phyloP scores from a whole-genome alignment of 768 basidiomycete genomes.

The Pleurotus citrinopileatus region DNA sequence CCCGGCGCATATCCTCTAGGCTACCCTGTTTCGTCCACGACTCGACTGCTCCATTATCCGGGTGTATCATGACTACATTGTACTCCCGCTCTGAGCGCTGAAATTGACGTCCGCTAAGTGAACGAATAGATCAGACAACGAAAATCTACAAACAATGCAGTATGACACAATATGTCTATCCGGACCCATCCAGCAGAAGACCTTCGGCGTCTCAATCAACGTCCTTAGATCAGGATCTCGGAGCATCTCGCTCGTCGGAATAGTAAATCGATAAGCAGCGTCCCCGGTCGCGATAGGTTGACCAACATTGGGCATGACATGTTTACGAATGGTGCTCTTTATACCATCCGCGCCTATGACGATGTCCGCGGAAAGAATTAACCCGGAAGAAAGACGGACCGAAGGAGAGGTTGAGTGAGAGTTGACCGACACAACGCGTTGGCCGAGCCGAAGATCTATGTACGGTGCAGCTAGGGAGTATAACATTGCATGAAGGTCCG shows the following conservation, averaged over 20 bases:
- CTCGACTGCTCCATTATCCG: slow-evolving; percentile 35
- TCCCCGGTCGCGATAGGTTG: slow-evolving; percentile 55
- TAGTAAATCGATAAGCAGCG: slow-evolving; percentile 54
- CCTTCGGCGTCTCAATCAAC: slow-evolving; percentile 47
- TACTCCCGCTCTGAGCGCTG: slow-evolving; percentile 35
- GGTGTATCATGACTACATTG: slow-evolving; percentile 42
- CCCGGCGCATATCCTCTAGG: slow-evolving; percentile 40
- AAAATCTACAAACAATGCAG: slow-evolving; percentile 25
- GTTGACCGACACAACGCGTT: slow-evolving; percentile 28
- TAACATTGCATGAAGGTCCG: slow-evolving; percentile 43
- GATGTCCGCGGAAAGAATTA: slow-evolving; percentile 32
- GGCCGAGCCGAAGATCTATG: slow-evolving; percentile 30
- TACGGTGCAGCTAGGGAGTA: slow-evolving; percentile 30
- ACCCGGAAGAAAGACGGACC: slow-evolving; percentile 38
- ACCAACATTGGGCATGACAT: slow-evolving; percentile 41
- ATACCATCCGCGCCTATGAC: slow-evolving; percentile 40
- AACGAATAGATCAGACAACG: background rate
- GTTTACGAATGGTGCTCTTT: slow-evolving; percentile 38
- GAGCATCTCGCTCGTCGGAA: slow-evolving; percentile 41
- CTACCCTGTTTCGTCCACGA: slow-evolving; percentile 40
- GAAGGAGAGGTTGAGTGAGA: slow-evolving; percentile 16
- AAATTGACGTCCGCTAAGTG: background rate
- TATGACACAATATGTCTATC: slow-evolving; percentile 32
- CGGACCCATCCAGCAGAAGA: slow-evolving; percentile 60
- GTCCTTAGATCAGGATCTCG: slow-evolving; percentile 46